Base-by-base conservation (phyloP, 164 flowering plant species). In the Umbellularia californica region DNA sequence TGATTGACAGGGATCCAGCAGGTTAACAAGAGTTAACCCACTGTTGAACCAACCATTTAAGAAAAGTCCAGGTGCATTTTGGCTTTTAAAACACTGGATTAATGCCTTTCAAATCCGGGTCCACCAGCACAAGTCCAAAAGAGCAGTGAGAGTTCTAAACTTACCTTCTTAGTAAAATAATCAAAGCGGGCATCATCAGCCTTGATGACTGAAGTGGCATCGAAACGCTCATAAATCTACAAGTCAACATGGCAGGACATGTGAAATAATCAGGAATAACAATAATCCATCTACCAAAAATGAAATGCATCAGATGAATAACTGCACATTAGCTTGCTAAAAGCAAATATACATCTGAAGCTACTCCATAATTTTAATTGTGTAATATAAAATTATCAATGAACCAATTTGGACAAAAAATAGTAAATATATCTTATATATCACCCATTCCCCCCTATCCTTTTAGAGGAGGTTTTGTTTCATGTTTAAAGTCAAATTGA, bases 161-260 rank as follows among this genome's bases (percentile, higher is more conserved):
- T n/a, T 19, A 95, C 99, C 96, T 92, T 93, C 69, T 86, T 81
- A 27, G 82, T 62, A 71, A 95, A 95, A 78, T 88, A 92, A 27
- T 90, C 86, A 77, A 92, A 80, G 51, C 99, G 98, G 50, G 92
- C 92, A 87, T 93, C 91, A 78, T 88, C 92, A 68, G 80, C 87
- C 68, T 86, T 87, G 30, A 23, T 77, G 28, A 88, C 71, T n/a
- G 98, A 88, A 65, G 86, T 80, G 60, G 81, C 79, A 81, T 86
- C 85, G 79, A 93, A 90, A 23, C 98, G 88, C 79, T 90, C 88
- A 82, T 88, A 95, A 68, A 93, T 77, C 98, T 95, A 85, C 25
- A 81, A 65, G 65, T 62, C 24, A 50, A 19, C 69, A 51, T 15
- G 13, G 33, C 15, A 27, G 27, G 58, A 24, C 47, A 27, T 58